Conservation (phyloP, 2,329 filamentous ascomycete genomes). For the Sporothrix curviconia region DNA sequence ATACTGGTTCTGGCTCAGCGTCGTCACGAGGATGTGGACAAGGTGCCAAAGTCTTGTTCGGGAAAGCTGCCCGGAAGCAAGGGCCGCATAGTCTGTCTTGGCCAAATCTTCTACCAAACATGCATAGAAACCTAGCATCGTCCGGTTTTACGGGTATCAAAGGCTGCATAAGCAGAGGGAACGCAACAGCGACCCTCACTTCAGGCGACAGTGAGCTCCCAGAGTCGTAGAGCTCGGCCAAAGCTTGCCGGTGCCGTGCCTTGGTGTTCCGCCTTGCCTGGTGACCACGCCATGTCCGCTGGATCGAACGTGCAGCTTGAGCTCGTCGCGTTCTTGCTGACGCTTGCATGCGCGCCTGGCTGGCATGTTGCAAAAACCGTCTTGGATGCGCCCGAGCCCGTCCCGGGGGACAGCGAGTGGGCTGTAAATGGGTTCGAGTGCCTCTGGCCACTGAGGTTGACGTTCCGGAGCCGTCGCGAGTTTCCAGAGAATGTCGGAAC, state of each 20-base stretch:
- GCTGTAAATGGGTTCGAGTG: slow-evolving; percentile 72
- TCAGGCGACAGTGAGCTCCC: slow-evolving; percentile 24
- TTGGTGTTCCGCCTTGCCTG: slow-evolving; percentile 53
- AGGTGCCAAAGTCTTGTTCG: slow-evolving; percentile 31
- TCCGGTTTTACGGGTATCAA: slow-evolving; percentile 36
- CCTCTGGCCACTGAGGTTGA: slow-evolving; percentile 80
- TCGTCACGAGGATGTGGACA: slow-evolving; percentile 30
- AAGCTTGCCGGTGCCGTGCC: slow-evolving; percentile 49
- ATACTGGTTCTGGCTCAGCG: slow-evolving; percentile 26
- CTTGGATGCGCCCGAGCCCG: slow-evolving; percentile 60
- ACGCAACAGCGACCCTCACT: slow-evolving; percentile 34
- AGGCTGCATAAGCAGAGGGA: slow-evolving; percentile 46
- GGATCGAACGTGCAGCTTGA: slow-evolving; percentile 67
- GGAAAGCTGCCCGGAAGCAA: slow-evolving; percentile 29
- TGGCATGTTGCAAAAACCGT: slow-evolving; percentile 81
- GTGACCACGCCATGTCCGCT: slow-evolving; percentile 78
- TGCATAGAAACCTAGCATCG: slow-evolving; percentile 43
- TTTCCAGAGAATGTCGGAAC: slow-evolving; percentile 87
- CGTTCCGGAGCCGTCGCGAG: slow-evolving; percentile 78
- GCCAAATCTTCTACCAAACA: slow-evolving; percentile 40
- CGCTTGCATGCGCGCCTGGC: slow-evolving; percentile 73
- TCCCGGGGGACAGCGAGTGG: slow-evolving; percentile 49
- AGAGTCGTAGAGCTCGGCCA: slow-evolving; percentile 53
- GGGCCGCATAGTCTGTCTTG: slow-evolving; percentile 29
- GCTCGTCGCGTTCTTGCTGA: slow-evolving; percentile 70